Evolutionary conservation across 1,284 basidiomycete genomes (phyloP), one percentile per base, ranked within the genome.

Genomic region (Microbotryomycetes sp.): DNA sequence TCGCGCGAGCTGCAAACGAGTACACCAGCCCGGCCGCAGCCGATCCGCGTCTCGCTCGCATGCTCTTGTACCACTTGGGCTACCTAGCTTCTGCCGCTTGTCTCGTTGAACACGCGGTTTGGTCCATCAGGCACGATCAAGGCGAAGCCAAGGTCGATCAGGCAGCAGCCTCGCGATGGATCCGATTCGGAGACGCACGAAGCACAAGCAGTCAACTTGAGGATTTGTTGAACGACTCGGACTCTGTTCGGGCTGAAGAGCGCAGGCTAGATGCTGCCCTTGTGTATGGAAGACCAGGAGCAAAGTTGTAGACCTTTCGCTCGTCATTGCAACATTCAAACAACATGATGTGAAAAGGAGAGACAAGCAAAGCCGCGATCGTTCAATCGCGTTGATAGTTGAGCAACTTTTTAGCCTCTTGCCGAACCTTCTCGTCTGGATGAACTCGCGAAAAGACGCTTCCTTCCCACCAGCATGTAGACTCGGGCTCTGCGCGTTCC

Each of bases 81-180:
- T 77, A 81, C 54, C 68, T 81, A 45, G 76, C 83, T 0, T 80
- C 82, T 0, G 76, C 79, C 5, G 52, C 80, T 1, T 82, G 80
- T 70, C 78, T 87, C 28, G 76, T 87, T 5, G 85, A 87, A 70
- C 85, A 88, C 54, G 81, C 82, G 0, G 71, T 80, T 6, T 87
- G 85, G 85, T 79, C 83, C 0, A 65, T 75, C 64, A 59, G 71
- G 0, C 73, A 76, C 5, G 68, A 62, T 1, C 75, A 76, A 1
- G 71, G 76, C 0, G 83, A 86, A 60, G 65, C 76, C 3, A 81
- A 83, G 48, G 79, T 81, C 2, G 65, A 66, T 9, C n/a, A 11
- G 6, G 54, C 41, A 45, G 52, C 52, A 2, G 81, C 86, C 67
- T 73, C 70, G 57, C 77, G 83, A 53, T 87, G 85, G 84, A 76